These are phyloP conservation scores for Botrytis elliptica DNA, from an alignment of 2,329 filamentous ascomycete species.

Conservation along the genomic window DNA sequence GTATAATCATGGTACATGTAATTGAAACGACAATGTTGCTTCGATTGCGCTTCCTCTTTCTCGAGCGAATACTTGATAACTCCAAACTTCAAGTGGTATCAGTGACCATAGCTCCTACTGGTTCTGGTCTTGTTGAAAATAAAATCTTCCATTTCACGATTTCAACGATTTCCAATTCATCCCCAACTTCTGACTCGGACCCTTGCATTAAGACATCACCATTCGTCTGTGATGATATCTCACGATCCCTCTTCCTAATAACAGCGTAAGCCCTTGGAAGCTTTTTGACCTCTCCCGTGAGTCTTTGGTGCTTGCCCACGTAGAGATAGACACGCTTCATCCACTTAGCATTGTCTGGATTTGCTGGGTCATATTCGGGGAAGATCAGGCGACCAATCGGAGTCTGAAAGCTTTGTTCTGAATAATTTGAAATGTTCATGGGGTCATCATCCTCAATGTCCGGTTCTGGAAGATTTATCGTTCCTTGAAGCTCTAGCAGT, in stretches of 20 bases:
- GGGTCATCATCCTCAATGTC: constrained; percentile 36
- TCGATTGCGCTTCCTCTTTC: background rate
- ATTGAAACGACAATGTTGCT: background rate
- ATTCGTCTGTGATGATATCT: constrained; percentile 20
- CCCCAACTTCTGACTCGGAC: constrained; percentile 73
- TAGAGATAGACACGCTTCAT: constrained; percentile 90
- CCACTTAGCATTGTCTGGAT: constrained; percentile 64
- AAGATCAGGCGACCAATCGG: constrained; percentile 74
- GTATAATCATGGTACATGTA: background rate
- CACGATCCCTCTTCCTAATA: constrained; percentile 55
- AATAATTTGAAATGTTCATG: constrained; percentile 8
- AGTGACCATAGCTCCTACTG: constrained; percentile 54
- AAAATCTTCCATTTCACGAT: constrained; percentile 84
- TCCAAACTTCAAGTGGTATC: background rate
- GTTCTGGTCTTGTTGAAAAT: constrained; percentile 82
- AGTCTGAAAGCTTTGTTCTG: constrained; percentile 42
- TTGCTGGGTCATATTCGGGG: constrained; percentile 65
- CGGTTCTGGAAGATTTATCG: constrained; percentile 69
- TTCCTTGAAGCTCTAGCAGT: constrained; percentile 88
- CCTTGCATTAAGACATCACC: constrained; percentile 36
- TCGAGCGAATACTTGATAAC: too few species aligned
- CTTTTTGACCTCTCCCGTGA: constrained; percentile 89
- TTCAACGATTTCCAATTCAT: constrained; percentile 78
- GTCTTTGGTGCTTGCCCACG: constrained; percentile 81
- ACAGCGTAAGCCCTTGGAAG: constrained; percentile 75